Percentiles rank a stretch among this genome's conserved stretches.
phyloP scores from a whole-genome alignment of 1,284 basidiomycete genomes.

The Pseudozyma flocculosa region DNA sequence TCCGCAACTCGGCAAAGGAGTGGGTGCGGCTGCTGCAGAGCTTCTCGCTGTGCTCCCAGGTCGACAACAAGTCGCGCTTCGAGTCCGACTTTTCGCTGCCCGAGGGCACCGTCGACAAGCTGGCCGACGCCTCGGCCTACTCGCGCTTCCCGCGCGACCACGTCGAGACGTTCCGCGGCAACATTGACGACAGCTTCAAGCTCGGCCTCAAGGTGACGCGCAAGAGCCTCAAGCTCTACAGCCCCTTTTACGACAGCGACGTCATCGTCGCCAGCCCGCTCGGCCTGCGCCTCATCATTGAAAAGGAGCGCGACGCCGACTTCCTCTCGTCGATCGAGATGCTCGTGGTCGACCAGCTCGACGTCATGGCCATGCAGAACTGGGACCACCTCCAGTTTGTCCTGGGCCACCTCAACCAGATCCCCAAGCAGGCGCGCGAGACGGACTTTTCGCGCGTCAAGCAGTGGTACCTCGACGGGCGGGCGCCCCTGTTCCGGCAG shows the following conservation, averaged over 20 bases:
- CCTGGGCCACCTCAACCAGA: slow-evolving; percentile 76
- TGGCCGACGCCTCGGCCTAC: slow-evolving; percentile 62
- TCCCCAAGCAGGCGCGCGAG: slow-evolving; percentile 88
- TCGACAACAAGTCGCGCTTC: slow-evolving; percentile 75
- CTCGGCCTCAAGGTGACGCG: slow-evolving; percentile 88
- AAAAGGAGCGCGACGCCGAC: slow-evolving; percentile 83
- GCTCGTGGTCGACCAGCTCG: slow-evolving; percentile 87
- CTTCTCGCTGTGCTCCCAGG: slow-evolving; percentile 41
- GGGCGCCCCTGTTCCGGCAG: slow-evolving; percentile 77
- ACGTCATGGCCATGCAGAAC: slow-evolving; percentile 95
- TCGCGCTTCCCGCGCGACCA: slow-evolving; percentile 86
- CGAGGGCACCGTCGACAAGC: slow-evolving; percentile 75
- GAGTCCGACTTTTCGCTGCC: slow-evolving; percentile 79
- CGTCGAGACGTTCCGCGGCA: slow-evolving; percentile 91
- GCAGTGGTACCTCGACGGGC: slow-evolving; percentile 92
- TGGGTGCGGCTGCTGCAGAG: slow-evolving; percentile 63
- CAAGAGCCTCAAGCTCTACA: slow-evolving; percentile 82
- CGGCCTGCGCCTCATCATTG: slow-evolving; percentile 84
- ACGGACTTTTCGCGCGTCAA: slow-evolving; percentile 96
- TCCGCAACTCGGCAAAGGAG: slow-evolving; percentile 80
- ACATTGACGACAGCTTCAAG: slow-evolving; percentile 92
- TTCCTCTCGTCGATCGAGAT: slow-evolving; percentile 92
- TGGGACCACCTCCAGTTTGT: slow-evolving; percentile 97
- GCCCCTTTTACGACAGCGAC: slow-evolving; percentile 87
- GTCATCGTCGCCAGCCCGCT: slow-evolving; percentile 90